A percentile compares a stretch with the other conserved stretches of the same genome.
Conservation (phyloP, 352 stramenopile genomes). For the Phytophthora pluvialis region DNA sequence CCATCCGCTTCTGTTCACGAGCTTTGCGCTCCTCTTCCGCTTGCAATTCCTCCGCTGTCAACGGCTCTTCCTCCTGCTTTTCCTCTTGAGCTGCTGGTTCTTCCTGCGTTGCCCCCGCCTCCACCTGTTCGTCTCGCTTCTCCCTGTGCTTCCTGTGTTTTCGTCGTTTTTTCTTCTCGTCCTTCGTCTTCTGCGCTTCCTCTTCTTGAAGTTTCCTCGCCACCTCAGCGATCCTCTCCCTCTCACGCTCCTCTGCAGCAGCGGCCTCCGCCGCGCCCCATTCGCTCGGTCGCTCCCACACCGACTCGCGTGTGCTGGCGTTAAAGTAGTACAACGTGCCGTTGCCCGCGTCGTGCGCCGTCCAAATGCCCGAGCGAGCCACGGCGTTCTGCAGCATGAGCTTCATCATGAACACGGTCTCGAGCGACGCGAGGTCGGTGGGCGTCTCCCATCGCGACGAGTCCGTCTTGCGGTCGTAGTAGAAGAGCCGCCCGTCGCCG, state of each 20-base stretch:
- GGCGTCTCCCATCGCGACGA: slow-evolving; percentile 69
- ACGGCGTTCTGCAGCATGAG: slow-evolving; percentile 81
- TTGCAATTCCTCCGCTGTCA: slow-evolving; percentile 47
- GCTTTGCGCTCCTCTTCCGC: slow-evolving; percentile 35
- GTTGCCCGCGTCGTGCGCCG: slow-evolving; percentile 70
- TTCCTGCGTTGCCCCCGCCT: slow-evolving; percentile 19
- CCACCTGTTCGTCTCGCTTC: slow-evolving; percentile 15
- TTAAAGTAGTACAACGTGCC: slow-evolving; percentile 88
- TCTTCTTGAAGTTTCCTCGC: slow-evolving; percentile 1
- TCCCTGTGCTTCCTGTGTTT: slow-evolving; percentile 27
- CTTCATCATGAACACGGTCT: slow-evolving; percentile 86
- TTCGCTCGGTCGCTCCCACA: slow-evolving; percentile 73
- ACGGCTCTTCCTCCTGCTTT: slow-evolving; percentile 31
- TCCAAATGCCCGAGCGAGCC: slow-evolving; percentile 72
- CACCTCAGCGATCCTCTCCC: slow-evolving; percentile 8
- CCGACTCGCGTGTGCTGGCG: slow-evolving; percentile 62
- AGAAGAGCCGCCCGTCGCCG: slow-evolving; percentile 77
- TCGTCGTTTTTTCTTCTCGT: slow-evolving; percentile 37
- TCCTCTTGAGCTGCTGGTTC: slow-evolving; percentile 10
- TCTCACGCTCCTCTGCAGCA: slow-evolving; percentile 22
- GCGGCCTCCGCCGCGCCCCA: slow-evolving; percentile 48
- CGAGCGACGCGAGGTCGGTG: slow-evolving; percentile 49
- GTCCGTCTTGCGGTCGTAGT: slow-evolving; percentile 60
- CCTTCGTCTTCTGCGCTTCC: slow-evolving; percentile 4
- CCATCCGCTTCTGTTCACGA: slow-evolving; percentile 54